Percentiles rank a stretch among this genome's conserved stretches.
phyloP scores from a whole-genome alignment of 2,329 filamentous ascomycete genomes.

The Coleophoma cylindrospora region DNA sequence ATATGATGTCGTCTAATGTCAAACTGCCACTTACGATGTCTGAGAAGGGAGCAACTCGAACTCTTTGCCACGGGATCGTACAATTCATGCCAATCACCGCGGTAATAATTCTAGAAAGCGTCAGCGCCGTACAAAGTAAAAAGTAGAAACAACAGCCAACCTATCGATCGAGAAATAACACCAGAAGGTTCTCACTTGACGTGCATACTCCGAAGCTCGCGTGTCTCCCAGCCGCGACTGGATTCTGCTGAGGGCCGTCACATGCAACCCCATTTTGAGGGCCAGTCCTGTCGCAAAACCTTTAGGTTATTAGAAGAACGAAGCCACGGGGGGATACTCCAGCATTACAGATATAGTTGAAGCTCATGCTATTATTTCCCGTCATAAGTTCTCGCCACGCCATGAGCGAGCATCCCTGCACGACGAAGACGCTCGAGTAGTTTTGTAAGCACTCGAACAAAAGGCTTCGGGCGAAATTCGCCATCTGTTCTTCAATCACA shows the following conservation, averaged over 20 bases:
- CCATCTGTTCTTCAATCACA: background rate
- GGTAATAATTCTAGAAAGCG: conserved; percentile 5
- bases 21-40: background rate
- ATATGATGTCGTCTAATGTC: conserved; percentile 7
- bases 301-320: background rate
- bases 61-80: conserved; percentile 12
- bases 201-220: background rate
- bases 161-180: conserved; percentile 12
- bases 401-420: conserved; percentile 5
- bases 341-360: conserved; percentile 5
- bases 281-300: conserved; percentile 3
- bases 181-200: conserved; percentile 10
- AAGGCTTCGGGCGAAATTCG: conserved; percentile 1
- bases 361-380: conserved; percentile 7
- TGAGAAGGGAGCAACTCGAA: conserved; percentile 4
- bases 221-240: background rate
- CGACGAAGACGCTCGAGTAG: conserved; percentile 1
- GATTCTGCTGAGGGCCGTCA: conserved; percentile 2
- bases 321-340: background rate
- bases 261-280: conserved; percentile 3
- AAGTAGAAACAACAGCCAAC: background rate
- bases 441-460: background rate
- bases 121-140: background rate
- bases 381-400: conserved; percentile 4
- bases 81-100: conserved; percentile 12